Evolutionary conservation across 2,329 filamentous ascomycete genomes (phyloP).

Genomic region (Alternaria dauci): DNA sequence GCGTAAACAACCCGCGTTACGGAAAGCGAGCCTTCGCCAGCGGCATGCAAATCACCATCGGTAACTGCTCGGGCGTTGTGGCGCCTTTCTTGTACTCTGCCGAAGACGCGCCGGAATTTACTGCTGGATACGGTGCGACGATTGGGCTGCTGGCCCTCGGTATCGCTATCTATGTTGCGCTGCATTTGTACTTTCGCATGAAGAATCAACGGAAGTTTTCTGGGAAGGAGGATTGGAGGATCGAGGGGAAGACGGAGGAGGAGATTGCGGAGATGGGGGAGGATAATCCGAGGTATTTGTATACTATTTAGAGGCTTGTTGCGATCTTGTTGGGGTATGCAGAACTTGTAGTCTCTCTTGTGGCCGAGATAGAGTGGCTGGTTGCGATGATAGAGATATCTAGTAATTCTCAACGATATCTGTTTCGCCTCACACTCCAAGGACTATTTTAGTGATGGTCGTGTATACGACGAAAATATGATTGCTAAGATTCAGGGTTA

Average conservation of each 20-base stretch:
- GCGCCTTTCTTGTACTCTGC: conserved; percentile 36
- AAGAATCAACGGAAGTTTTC: conserved; percentile 34
- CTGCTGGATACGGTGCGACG: conserved; percentile 34
- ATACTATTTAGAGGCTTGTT: conserved; percentile 26
- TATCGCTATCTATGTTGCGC: conserved; percentile 25
- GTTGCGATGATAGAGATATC: not conserved
- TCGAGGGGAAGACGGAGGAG: conserved; percentile 36
- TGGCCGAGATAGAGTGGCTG: not conserved
- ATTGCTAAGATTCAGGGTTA: too few species aligned
- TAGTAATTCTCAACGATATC: not conserved
- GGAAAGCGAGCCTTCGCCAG: conserved; percentile 42
- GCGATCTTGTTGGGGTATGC: not conserved
- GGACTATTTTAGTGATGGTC: too few species aligned
- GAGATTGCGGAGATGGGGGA: conserved; percentile 38
- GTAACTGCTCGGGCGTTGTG: conserved; percentile 46
- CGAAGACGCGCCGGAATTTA: conserved; percentile 23
- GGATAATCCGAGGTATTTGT: conserved; percentile 36
- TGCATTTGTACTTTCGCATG: conserved; percentile 33
- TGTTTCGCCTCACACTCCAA: not conserved
- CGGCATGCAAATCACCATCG: conserved; percentile 48
- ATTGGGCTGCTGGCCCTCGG: conserved; percentile 32
- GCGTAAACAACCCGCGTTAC: conserved; percentile 41
- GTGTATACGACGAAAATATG: too few species aligned
- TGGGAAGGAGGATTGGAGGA: conserved; percentile 34
- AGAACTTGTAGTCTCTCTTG: not conserved